Percentiles rank a stretch among this genome's conserved stretches.
Conservation (phyloP, 257 asterid genomes). For the Mitragyna speciosa region DNA sequence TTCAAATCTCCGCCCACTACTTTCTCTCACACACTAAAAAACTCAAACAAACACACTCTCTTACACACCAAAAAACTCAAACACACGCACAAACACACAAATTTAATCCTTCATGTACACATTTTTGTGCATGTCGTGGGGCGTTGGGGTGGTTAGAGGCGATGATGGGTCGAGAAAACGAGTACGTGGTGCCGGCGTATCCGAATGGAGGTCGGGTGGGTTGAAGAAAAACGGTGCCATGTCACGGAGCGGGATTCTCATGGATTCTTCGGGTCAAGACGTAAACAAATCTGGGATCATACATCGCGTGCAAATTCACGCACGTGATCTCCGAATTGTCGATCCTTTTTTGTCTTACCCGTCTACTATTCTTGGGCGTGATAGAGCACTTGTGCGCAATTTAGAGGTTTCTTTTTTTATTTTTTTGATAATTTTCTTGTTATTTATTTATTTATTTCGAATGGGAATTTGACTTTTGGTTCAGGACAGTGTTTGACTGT, state of each 20-base stretch:
- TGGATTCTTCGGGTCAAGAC: constrained; percentile 66
- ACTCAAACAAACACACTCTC: too few species aligned
- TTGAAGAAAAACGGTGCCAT: constrained; percentile 62
- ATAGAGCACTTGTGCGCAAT: constrained; percentile 85
- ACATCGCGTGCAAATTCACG: constrained; percentile 90
- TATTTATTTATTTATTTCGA: too few species aligned
- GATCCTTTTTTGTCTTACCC: constrained; percentile 87
- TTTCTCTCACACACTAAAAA: background rate
- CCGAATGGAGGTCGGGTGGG: too few species aligned
- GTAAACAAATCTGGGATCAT: constrained; percentile 79
- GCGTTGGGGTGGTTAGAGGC: too few species aligned
- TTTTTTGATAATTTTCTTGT: background rate
- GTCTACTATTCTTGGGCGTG: constrained; percentile 86
- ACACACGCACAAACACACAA: too few species aligned
- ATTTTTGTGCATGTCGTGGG: too few species aligned
- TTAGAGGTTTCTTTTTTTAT: constrained; percentile 46
- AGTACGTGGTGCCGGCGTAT: constrained; percentile 64
- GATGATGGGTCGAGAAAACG: constrained; percentile 66
- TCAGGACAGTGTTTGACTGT: background rate
- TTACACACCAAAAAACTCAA: too few species aligned
- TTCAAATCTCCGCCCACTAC: background rate
- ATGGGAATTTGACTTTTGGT: too few species aligned
- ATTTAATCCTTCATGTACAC: too few species aligned
- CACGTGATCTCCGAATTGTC: constrained; percentile 90
- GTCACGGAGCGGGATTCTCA: constrained; percentile 70